These are phyloP conservation scores for Ceratocystiopsis brevicomis DNA, from an alignment of 2,329 filamentous ascomycete genomes.

Conservation along the genomic window DNA sequence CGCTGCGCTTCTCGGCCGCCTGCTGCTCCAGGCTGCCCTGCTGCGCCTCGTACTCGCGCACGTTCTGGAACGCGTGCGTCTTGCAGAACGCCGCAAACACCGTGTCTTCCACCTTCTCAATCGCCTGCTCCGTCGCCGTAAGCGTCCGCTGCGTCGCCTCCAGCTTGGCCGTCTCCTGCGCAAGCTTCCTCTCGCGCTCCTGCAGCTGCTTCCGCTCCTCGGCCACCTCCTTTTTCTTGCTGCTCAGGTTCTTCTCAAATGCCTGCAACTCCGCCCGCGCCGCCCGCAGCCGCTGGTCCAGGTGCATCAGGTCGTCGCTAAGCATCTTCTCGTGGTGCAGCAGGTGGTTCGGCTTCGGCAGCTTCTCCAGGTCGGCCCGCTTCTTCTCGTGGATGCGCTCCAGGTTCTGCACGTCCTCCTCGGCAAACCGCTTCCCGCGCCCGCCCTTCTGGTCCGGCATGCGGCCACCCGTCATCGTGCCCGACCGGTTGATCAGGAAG, in stretches of 20 bases:
- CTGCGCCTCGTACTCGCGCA: conserved; percentile 82
- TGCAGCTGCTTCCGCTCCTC: conserved; percentile 53
- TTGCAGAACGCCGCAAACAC: conserved; percentile 75
- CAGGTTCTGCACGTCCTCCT: conserved; percentile 75
- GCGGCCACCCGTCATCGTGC: conserved; percentile 89
- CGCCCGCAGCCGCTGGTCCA: conserved; percentile 58
- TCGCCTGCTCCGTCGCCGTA: conserved; percentile 37
- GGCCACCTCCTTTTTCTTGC: conserved; percentile 66
- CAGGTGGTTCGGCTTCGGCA: conserved; percentile 62
- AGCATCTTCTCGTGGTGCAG: conserved; percentile 63
- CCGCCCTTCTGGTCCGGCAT: conserved; percentile 55
- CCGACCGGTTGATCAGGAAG: conserved; percentile 91
- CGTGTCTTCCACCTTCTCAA: conserved; percentile 70
- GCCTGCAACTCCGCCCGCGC: conserved; percentile 58
- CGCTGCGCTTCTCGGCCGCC: conserved; percentile 65
- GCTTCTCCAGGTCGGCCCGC: conserved; percentile 54
- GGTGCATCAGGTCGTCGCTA: conserved; percentile 57
- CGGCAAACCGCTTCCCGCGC: conserved; percentile 63
- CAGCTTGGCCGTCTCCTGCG: conserved; percentile 51
- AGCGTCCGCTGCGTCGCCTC: conserved; percentile 34
- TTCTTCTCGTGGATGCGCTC: conserved; percentile 57
- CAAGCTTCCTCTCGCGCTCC: conserved; percentile 60
- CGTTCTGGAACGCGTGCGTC: conserved; percentile 69
- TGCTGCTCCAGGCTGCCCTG: conserved; percentile 88
- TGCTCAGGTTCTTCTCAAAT: conserved; percentile 64